Percentiles rank a stretch among this genome's conserved stretches.
These are phyloP conservation scores for Trichosporon sp. DNA, from an alignment of 1,284 basidiomycete genomes.

Conservation along the genomic window DNA sequence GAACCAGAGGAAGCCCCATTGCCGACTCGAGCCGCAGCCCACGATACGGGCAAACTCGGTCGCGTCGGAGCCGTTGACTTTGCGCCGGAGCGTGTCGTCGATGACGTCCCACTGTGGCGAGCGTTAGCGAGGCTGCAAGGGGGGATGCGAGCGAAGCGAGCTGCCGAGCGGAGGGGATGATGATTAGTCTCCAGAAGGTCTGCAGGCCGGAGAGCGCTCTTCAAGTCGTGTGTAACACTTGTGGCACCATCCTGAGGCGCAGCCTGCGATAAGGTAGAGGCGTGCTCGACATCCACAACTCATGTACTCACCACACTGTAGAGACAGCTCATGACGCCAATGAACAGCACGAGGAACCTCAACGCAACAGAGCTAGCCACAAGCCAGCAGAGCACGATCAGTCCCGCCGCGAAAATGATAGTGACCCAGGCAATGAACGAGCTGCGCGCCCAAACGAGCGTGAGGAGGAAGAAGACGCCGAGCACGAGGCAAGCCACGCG, in stretches of 20 bases:
- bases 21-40: conserved; percentile 54
- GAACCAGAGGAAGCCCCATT: conserved; percentile 74
- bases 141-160: no score
- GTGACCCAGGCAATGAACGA: conserved; percentile 59
- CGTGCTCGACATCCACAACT: no score
- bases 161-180: no score
- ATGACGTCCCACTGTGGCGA: conserved; percentile 69
- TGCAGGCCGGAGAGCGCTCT: no score
- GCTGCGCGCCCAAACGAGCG: conserved; percentile 75
- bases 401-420: conserved; percentile 38
- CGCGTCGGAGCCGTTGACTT: conserved; percentile 88
- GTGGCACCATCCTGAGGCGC: no score
- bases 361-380: conserved; percentile 59
- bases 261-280: background rate
- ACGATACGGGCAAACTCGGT: conserved; percentile 81
- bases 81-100: conserved; percentile 83
- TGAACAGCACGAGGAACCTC: conserved; percentile 70
- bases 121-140: conserved; percentile 36
- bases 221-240: no score
- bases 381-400: conserved; percentile 68
- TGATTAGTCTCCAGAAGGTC: no score
- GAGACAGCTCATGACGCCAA: conserved; percentile 91
- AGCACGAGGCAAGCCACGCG: conserved; percentile 81
- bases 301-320: conserved; percentile 52
- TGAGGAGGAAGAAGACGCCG: conserved; percentile 81